Conservation (phyloP, 2,329 filamentous ascomycete genomes). For the Neopestalotiopsis sp. region DNA sequence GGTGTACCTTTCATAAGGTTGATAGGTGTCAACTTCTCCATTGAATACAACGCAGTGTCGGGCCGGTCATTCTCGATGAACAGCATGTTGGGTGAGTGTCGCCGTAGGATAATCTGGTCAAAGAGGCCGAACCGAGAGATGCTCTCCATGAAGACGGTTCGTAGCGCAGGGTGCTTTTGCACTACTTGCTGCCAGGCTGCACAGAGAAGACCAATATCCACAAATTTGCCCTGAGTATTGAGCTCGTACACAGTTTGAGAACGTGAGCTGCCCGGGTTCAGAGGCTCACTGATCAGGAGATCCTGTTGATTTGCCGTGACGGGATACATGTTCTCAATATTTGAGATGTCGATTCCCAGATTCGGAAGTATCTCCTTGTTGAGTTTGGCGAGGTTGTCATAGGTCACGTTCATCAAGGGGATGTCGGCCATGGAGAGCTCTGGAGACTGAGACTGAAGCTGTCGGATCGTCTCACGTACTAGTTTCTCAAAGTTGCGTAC, state of each 20-base stretch:
- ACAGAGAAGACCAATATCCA: conserved; percentile 53
- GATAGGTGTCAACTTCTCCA: conserved; percentile 50
- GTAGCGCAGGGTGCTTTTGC: conserved; percentile 48
- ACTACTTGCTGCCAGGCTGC: conserved; percentile 56
- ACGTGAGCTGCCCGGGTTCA: conserved; percentile 47
- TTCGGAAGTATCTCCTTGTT: conserved; percentile 47
- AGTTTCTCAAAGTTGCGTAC: conserved; percentile 52
- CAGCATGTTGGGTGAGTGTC: conserved; percentile 55
- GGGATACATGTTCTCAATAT: conserved; percentile 56
- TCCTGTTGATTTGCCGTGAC: conserved; percentile 55
- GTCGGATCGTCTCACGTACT: conserved; percentile 49
- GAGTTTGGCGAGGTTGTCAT: conserved; percentile 51
- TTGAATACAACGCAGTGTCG: conserved; percentile 43
- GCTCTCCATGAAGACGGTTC: conserved; percentile 59
- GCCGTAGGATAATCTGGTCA: conserved; percentile 54
- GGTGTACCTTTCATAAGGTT: conserved; percentile 45
- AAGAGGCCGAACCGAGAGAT: conserved; percentile 54
- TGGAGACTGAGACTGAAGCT: conserved; percentile 47
- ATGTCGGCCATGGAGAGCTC: conserved; percentile 57
- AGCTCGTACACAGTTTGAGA: conserved; percentile 56
- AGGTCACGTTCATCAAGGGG: conserved; percentile 52
- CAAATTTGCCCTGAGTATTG: conserved; percentile 40
- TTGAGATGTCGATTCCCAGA: conserved; percentile 47
- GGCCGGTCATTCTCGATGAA: conserved; percentile 54
- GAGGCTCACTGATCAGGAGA: conserved; percentile 52